Evolutionary conservation across 2,329 filamentous ascomycete species (phyloP).

Genomic region (Dothistroma septosporum): DNA sequence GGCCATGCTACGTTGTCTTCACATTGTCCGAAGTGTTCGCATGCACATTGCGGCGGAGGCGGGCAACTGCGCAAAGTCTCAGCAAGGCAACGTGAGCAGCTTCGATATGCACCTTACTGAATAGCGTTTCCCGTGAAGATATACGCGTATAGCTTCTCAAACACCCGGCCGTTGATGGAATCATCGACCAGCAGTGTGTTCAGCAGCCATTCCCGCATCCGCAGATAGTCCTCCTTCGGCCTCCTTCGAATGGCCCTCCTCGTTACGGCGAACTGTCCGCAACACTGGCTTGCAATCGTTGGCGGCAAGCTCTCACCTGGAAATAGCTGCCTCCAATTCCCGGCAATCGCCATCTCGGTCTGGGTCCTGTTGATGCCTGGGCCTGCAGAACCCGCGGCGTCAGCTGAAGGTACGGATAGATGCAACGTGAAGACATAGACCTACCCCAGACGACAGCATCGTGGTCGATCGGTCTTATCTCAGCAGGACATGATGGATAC

Average conservation of each 20-base stretch:
- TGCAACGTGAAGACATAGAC: too few relatives aligned
- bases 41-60: constrained; percentile 22
- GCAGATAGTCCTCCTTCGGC: constrained; percentile 31
- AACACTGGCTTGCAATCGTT: constrained; percentile 24
- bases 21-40: constrained; percentile 22
- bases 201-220: constrained; percentile 48
- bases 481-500: constrained; percentile 25
- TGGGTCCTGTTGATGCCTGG: constrained; percentile 23
- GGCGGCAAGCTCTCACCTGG: constrained; percentile 37
- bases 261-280: constrained; percentile 36
- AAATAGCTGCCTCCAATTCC: constrained; percentile 17
- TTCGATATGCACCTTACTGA: constrained; percentile 11
- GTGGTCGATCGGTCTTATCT: constrained; percentile 22
- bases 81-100: background rate
- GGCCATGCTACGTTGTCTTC: constrained; percentile 10
- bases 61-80: constrained; percentile 15
- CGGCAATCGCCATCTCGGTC: constrained; percentile 16
- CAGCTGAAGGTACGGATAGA: too few relatives aligned
- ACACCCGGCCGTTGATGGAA: constrained; percentile 49
- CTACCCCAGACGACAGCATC: constrained; percentile 26
- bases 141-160: constrained; percentile 58
- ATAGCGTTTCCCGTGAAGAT: constrained; percentile 32
- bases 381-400: background rate
- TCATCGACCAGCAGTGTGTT: constrained; percentile 44
- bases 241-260: constrained; percentile 29